These are phyloP conservation scores for Ustulina deusta DNA, from an alignment of 2,329 filamentous ascomycete genomes.

Conservation along the genomic window DNA sequence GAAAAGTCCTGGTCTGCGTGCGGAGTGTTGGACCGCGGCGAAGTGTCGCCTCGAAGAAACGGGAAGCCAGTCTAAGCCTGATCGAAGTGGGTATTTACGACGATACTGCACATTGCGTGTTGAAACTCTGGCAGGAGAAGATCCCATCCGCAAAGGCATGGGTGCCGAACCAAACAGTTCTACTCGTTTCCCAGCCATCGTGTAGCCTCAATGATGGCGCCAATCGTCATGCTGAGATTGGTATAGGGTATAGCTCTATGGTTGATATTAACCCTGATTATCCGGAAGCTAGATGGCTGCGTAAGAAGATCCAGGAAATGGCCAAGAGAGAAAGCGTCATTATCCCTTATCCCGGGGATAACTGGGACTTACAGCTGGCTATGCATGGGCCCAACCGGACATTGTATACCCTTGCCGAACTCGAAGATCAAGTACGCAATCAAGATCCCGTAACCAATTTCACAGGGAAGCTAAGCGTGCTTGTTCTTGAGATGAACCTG, in stretches of 20 bases:
- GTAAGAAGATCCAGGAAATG: constrained; percentile 60
- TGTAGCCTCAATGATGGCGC: constrained; percentile 33
- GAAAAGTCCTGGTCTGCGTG: constrained; percentile 67
- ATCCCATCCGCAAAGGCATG: constrained; percentile 59
- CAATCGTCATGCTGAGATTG: constrained; percentile 41
- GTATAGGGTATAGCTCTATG: constrained; percentile 58
- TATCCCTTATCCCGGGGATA: constrained; percentile 58
- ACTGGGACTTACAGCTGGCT: constrained; percentile 54
- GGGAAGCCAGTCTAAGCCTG: constrained; percentile 58
- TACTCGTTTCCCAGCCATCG: constrained; percentile 62
- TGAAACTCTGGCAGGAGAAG: constrained; percentile 68
- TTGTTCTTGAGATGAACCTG: constrained; percentile 52
- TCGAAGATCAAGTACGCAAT: constrained; percentile 57
- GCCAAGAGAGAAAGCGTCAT: constrained; percentile 64
- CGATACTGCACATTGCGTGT: constrained; percentile 63
- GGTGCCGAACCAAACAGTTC: constrained; percentile 60
- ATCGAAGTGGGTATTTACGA: constrained; percentile 67
- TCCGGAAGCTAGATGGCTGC: constrained; percentile 65
- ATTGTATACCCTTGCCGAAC: constrained; percentile 57
- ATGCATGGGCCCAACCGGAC: constrained; percentile 51
- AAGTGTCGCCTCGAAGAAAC: constrained; percentile 61
- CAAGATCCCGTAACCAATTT: constrained; percentile 50
- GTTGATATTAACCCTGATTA: constrained; percentile 68
- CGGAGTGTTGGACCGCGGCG: constrained; percentile 67
- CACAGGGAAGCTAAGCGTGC: constrained; percentile 55